Evolutionary conservation across 371 early-diverging fungal genomes (phyloP), one percentile per base, ranked within the genome.

Genomic region (Polyrhizophydium stewartii): DNA sequence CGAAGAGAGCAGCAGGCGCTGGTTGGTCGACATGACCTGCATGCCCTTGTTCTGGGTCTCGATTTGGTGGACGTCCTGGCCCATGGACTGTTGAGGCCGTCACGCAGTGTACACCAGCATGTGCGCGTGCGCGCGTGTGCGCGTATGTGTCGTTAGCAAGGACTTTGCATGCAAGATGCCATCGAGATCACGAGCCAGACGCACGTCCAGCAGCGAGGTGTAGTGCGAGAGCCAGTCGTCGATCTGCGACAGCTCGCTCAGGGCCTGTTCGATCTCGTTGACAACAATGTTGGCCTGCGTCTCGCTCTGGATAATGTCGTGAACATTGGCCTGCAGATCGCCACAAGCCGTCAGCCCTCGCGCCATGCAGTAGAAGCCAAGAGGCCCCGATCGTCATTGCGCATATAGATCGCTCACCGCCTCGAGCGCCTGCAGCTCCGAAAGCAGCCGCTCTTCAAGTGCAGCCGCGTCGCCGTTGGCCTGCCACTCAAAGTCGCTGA

Each of bases 61-160:
- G 60, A 97, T 94, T 62, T 93, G 90, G 72, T 90, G 91, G 58
- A 95, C 93, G 74, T 94, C 95, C 71, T 92, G 91, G 30, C 92
- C 96, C 92, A 95, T 94, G 56, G 86, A 83, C 90, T 90, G 67
- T n/a, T 10, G 16, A 16, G 3, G 35, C n/a, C 30, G 27, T 6
- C 21, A 21, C 0, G 2, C 31, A 27, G 16, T 51, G 24, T 35
- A 32, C n/a, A 53, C 13, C 25, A 53, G 22, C 35, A 35, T 3
- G 13, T 10, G 5, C 45, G 24, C 5, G 45, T 24, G 45, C 45
- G 19, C n/a, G n/a, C n/a, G n/a, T n/a, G n/a, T n/a, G n/a, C n/a
- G n/a, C 43, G n/a, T 43, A 43, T 43, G 35, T 21, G 53, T 27
- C 24, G 19, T 25, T 53, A 10, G 6, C 32, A 2, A 53, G 6